Evolutionary conservation across 2,329 filamentous ascomycete genomes (phyloP), one percentile per base, ranked within the genome.

Genomic region (Fusarium proliferatum): DNA sequence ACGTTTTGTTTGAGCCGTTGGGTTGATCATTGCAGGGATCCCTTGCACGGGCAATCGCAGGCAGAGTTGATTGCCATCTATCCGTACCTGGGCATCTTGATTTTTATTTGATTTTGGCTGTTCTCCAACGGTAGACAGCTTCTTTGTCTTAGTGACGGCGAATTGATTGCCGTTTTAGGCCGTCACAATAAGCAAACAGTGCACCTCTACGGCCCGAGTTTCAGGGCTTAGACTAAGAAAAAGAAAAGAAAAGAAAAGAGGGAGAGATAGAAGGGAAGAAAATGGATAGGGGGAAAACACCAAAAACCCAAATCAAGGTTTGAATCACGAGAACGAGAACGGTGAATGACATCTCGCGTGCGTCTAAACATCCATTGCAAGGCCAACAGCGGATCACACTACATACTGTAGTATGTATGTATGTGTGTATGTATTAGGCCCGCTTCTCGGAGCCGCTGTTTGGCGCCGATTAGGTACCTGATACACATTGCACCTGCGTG

Each of bases 1-100:
- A 66, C 30, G 51, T 61, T 73, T 61, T 57, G 41, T 64, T 64
- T 46, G 69, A 59, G 70, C 70, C 71, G 49, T 56, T 53, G 30
- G 63, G 60, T 51, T 61, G 63, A 62, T 72, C 59, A 68, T 51
- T 69, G 38, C 69, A 43, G 42, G 57, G 63, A 21, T 48, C 57
- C 41, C 67, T 36, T 46, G 59, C n/a, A 43, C 26, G 19, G 49
- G 41, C 59, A 58, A 64, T 53, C 67, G 57, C 46, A 66, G 39
- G 33, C 46, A 26, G 28, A 28, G n/a, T 38, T 59, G 34, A 46
- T 62, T 45, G 39, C 67, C 48, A 46, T 28, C 28, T 55, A 46
- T 48, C 19, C 12, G 30, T 49, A 23, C 23, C 19, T 48, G 19
- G 23, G 11, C 26, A 38, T n/a, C 38, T 30, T n/a, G 17, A 16